phyloP scores from a whole-genome alignment of 768 basidiomycete genomes.

The Krasilnikovozyma curviuscula region DNA sequence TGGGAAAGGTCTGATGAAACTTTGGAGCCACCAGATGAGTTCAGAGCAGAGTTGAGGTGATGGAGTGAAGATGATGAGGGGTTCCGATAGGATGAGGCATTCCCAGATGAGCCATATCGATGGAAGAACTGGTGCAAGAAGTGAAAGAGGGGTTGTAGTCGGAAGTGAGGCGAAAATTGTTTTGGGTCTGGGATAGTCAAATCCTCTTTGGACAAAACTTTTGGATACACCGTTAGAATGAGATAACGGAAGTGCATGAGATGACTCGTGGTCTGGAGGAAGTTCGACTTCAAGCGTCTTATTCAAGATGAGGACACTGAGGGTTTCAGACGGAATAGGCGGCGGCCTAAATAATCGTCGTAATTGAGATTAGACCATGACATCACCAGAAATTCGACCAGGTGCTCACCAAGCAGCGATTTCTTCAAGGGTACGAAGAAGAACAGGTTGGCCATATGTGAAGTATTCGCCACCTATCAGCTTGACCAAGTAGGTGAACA shows the following conservation, averaged over 20 bases:
- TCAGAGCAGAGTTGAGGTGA: conserved; percentile 62
- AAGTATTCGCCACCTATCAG: conserved; percentile 5
- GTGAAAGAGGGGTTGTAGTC: not conserved
- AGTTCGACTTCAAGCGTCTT: conserved; percentile 6
- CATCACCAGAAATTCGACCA: not conserved
- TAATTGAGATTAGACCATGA: not conserved
- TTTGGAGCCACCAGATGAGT: conserved; percentile 78
- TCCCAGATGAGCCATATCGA: conserved; percentile 44
- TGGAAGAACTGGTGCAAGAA: conserved; percentile 3
- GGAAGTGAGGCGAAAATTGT: conserved; percentile 11
- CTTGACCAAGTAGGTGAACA: conserved; percentile 7
- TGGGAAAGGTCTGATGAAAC: conserved; percentile 65
- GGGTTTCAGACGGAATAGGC: not conserved
- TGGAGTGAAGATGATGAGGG: conserved; percentile 60
- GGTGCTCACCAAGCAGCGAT: conserved; percentile 7
- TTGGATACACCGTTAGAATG: not conserved
- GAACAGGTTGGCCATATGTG: conserved; percentile 1
- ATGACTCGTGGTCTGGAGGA: conserved; percentile 1
- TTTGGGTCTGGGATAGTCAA: not conserved
- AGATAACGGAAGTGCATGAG: not conserved
- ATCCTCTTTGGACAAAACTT: not conserved
- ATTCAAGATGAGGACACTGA: conserved; percentile 3
- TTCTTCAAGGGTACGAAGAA: conserved; percentile 2
- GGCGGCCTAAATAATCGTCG: not conserved
- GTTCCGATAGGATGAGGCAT: conserved; percentile 68